phyloP scores from a whole-genome alignment of 2,329 filamentous ascomycete species.

The Penicillium sp. region DNA sequence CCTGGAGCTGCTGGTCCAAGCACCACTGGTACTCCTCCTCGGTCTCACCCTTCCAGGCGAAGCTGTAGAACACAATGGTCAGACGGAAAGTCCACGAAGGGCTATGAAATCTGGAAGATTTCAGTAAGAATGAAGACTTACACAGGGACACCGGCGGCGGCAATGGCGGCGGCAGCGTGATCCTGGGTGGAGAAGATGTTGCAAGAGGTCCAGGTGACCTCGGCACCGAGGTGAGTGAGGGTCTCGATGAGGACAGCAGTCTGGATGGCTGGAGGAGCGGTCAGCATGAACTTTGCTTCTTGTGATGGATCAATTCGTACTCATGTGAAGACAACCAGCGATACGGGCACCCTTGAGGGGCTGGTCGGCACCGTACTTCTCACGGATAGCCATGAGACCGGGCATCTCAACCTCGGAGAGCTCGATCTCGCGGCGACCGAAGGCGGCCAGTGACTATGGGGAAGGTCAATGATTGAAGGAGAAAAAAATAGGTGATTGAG shows the following conservation, averaged over 20 bases:
- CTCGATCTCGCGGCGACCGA: conserved; percentile 98
- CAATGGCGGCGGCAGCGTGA: conserved; percentile 96
- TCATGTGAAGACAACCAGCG: conserved; percentile 98
- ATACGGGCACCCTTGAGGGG: conserved; percentile 92
- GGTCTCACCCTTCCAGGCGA: conserved; percentile 85
- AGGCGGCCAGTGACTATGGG: conserved; percentile 76
- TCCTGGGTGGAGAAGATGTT: conserved; percentile 99
- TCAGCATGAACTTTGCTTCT: conserved; percentile 7
- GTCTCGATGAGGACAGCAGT: conserved; percentile 99
- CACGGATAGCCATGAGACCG: conserved; percentile 91
- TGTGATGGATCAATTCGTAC: conserved; percentile 43
- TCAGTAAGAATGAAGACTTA: conserved; percentile 40
- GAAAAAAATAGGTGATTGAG: not conserved
- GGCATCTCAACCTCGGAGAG: conserved; percentile 96
- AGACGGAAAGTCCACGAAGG: conserved; percentile 1
- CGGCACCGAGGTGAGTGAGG: conserved; percentile 86
- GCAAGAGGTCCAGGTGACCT: conserved; percentile 98
- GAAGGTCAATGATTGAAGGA: conserved; percentile 13
- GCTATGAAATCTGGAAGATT: too few species aligned
- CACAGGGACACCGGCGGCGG: conserved; percentile 87
- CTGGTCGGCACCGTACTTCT: conserved; percentile 89
- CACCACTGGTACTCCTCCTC: conserved; percentile 99
- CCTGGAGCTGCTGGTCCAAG: conserved; percentile 92
- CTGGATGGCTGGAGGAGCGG: conserved; percentile 69
- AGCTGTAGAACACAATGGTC: conserved; percentile 38